Evolutionary conservation across 106 monocot species (phyloP).

Genomic region (Amphibolis antarctica): DNA sequence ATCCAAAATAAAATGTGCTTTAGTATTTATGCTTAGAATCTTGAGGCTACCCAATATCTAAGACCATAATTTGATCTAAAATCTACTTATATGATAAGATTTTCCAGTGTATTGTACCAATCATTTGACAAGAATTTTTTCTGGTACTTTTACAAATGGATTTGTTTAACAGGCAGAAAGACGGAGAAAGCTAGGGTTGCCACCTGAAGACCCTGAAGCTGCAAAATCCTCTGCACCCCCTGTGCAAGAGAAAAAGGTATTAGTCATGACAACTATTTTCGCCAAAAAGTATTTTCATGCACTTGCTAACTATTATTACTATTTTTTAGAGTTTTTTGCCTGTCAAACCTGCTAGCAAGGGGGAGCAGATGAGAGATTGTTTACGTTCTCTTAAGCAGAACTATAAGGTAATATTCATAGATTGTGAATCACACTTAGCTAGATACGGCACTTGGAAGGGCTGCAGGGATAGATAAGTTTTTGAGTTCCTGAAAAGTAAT

Average conservation of each 20-base stretch:
- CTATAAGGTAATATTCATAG: slow-evolving; percentile 43
- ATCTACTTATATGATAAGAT: too few relatives aligned
- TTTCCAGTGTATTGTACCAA: too few relatives aligned
- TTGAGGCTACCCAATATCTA: too few relatives aligned
- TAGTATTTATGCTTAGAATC: too few relatives aligned
- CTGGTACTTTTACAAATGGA: background rate
- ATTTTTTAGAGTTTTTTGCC: slow-evolving; percentile 53
- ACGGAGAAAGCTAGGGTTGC: slow-evolving; percentile 77
- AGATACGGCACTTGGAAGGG: too few relatives aligned
- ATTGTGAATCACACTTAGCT: too few relatives aligned
- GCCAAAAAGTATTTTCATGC: background rate
- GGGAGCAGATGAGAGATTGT: slow-evolving; percentile 87
- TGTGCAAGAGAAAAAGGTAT: slow-evolving; percentile 65
- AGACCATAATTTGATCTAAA: too few relatives aligned
- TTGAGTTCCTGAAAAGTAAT: too few relatives aligned
- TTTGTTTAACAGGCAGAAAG: slow-evolving; percentile 63
- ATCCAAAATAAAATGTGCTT: too few relatives aligned
- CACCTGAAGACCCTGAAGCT: slow-evolving; percentile 62
- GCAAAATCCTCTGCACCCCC: slow-evolving; percentile 39
- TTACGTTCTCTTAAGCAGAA: slow-evolving; percentile 75
- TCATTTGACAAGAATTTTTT: background rate
- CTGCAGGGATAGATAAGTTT: too few relatives aligned
- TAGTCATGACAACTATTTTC: background rate
- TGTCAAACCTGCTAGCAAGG: slow-evolving; percentile 69
- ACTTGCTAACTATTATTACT: background rate